Base-by-base conservation (phyloP, 2,329 filamentous ascomycete genomes). In the Aureobasidium pullulans region DNA sequence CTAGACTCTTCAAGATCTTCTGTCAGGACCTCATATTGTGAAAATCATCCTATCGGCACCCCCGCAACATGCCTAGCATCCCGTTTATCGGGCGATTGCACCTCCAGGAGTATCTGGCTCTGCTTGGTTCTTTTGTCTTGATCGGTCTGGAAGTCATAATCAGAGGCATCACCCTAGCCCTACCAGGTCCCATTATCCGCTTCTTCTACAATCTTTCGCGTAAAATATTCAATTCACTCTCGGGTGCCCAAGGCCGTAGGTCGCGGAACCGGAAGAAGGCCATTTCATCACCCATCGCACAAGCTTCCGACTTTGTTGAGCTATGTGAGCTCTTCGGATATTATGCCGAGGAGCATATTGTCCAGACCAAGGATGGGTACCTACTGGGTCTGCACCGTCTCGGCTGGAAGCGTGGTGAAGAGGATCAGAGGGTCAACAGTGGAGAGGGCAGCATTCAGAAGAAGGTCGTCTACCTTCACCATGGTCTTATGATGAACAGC, bases 401-500 rank as follows among this genome's bases (percentile, higher is more conserved):
- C 48, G 89, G 89, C 19, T 95, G 88, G 83, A 84, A 82, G 61
- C 88, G 85, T 66, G 90, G 90, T 10, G 90, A 96, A 71, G 89
- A 94, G 70, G 83, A 84, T n/a, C 76, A 80, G 57, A 83, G 84
- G 63, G 88, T 96, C 67, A 96, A 96, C 70, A 77, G 79, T 53
- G 88, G 88, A 0, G 77, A 79, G 0, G 79, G 81, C 37, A 86
- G 86, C 67, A 66, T 88, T 31, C 82, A 81, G 73, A 96, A 96
- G 77, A 88, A 86, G 66, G 89, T 97, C 50, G 86, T 94, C 6
- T 99, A 97, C 72, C 78, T 99, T 64, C 94, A 99, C 69, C 94
- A 99, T 73, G 94, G 93, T 10, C 81, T 99, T 60, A 82, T 99
- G 69, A 99, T 99, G 94, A 97, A 96, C 74, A 96, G 91, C 67